Percentiles rank a stretch among this genome's conserved stretches.
Evolutionary conservation across 2,329 filamentous ascomycete species (phyloP).

Genomic region (Alternaria longipes): DNA sequence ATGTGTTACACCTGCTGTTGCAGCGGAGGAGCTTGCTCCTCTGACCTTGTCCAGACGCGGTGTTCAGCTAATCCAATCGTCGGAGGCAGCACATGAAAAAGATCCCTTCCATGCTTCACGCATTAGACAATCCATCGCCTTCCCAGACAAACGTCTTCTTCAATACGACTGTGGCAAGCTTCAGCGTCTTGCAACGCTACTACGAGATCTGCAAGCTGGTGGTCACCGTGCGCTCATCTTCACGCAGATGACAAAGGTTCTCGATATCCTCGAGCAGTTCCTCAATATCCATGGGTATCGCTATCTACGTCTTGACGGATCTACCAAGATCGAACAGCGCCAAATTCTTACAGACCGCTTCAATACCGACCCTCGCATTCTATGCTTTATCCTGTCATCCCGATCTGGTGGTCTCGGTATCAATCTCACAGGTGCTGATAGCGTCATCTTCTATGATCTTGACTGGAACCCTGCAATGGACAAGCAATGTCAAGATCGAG

Average conservation of each 20-base stretch:
- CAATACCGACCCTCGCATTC: conserved; percentile 90
- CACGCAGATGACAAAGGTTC: conserved; percentile 98
- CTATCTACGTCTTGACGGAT: conserved; percentile 94
- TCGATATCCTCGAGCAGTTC: conserved; percentile 97
- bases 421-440: conserved; percentile 95
- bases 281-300: conserved; percentile 98
- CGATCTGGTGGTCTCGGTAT: conserved; percentile 94
- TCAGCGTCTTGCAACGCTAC: conserved; percentile 84
- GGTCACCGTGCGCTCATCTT: conserved; percentile 97
- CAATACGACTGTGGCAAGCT: conserved; percentile 99
- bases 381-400: conserved; percentile 95
- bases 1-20: conserved; percentile 88
- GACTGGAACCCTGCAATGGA: conserved; percentile 99
- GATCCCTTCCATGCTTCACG: conserved; percentile 95
- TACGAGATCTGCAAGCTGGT: conserved; percentile 86
- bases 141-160: conserved; percentile 93
- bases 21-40: conserved; percentile 78
- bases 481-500: conserved; percentile 97
- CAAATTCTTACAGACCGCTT: conserved; percentile 96
- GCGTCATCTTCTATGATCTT: conserved; percentile 98
- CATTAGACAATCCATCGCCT: conserved; percentile 92
- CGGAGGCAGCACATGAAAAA: conserved; percentile 63
- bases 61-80: conserved; percentile 64
- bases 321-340: conserved; percentile 93
- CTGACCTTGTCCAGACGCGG: conserved; percentile 69